These are phyloP conservation scores for Calonectria naviculata DNA, from an alignment of 2,329 filamentous ascomycete species.

Conservation along the genomic window DNA sequence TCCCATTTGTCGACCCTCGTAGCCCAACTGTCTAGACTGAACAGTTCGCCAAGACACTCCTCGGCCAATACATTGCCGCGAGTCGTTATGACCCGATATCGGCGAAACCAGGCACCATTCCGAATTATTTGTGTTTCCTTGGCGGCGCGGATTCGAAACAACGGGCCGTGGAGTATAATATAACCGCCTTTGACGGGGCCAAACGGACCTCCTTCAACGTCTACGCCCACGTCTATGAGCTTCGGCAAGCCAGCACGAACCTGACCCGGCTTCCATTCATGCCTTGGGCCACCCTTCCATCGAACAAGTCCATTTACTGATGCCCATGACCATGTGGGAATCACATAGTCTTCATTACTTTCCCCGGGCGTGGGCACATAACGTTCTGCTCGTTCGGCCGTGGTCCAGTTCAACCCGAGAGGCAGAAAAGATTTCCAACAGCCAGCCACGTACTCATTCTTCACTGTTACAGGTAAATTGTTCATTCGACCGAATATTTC, in stretches of 20 bases:
- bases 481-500: conserved; percentile 2
- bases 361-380: not conserved
- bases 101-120: conserved; percentile 2
- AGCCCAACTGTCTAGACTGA: not conserved
- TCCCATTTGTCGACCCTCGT: not conserved
- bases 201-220: conserved; percentile 2
- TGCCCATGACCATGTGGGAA: conserved; percentile 12
- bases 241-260: not conserved
- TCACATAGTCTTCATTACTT: not conserved
- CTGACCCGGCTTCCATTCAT: not conserved
- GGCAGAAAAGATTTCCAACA: conserved; percentile 4
- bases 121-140: not conserved
- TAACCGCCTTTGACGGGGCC: not conserved
- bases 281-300: not conserved
- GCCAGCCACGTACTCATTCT: conserved; percentile 2
- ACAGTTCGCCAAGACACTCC: not conserved
- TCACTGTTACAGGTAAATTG: not conserved
- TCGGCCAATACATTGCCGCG: not conserved
- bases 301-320: conserved; percentile 5
- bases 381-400: not conserved
- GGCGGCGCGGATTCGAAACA: not conserved
- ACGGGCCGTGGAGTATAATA: not conserved
- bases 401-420: not conserved
- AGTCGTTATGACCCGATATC: not conserved
- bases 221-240: not conserved